These are phyloP conservation scores for Salicornia ramosissima DNA, from an alignment of 148 eudicot species.

Conservation along the genomic window DNA sequence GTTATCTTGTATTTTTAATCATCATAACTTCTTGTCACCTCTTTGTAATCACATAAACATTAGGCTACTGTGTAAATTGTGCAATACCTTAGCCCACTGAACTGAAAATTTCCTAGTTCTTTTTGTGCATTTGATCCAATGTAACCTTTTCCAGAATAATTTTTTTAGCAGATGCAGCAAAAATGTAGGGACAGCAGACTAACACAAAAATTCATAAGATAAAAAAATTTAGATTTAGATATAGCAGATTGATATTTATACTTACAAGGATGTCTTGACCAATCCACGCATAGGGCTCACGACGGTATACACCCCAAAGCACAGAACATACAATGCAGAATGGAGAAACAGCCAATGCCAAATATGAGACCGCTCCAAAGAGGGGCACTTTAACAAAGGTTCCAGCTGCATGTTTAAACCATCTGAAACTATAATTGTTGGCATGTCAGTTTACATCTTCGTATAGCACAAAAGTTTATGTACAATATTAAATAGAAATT, in stretches of 20 bases:
- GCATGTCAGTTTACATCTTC: slow-evolving; percentile 31
- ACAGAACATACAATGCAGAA: slow-evolving; percentile 83
- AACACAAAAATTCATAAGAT: neutral
- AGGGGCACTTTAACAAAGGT: slow-evolving; percentile 69
- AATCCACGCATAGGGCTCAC: slow-evolving; percentile 73
- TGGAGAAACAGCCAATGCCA: slow-evolving; percentile 79
- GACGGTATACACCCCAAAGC: slow-evolving; percentile 85
- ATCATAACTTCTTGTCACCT: too few relatives aligned
- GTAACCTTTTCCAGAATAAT: too few relatives aligned
- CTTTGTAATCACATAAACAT: too few relatives aligned
- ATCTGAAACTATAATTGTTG: slow-evolving; percentile 61
- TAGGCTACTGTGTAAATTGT: too few relatives aligned
- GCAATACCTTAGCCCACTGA: too few relatives aligned
- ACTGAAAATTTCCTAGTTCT: too few relatives aligned
- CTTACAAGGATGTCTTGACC: slow-evolving; percentile 99
- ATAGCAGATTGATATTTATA: slow-evolving; percentile 10
- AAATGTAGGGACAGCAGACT: neutral
- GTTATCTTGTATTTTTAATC: too few relatives aligned
- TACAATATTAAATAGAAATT: neutral
- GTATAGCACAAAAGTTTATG: slow-evolving; percentile 4
- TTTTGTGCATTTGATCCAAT: too few relatives aligned
- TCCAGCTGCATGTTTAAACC: slow-evolving; percentile 73
- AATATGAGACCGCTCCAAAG: slow-evolving; percentile 79
- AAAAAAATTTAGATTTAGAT: neutral
- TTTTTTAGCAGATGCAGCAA: neutral